Evolutionary conservation across 352 stramenopile genomes (phyloP), one percentile per base, ranked within the genome.

Genomic region (Ophiocytium majus): DNA sequence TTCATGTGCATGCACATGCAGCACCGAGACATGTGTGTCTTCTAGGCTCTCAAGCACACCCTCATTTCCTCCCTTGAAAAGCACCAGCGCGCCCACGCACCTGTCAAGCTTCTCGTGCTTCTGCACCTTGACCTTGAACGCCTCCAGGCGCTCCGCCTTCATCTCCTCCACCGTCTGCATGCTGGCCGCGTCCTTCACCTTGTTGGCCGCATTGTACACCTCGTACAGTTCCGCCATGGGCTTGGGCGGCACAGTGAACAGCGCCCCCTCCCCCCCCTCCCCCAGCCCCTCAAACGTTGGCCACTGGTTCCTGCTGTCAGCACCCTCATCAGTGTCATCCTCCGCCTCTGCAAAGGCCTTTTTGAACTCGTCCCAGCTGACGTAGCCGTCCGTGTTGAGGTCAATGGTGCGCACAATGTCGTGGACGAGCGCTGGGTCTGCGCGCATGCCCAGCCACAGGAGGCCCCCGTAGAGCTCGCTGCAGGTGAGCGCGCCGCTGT

Each of bases 321-420:
- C 92, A 80, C 85, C 85, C 14, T 88, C 79, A 50, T 90, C 89
- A 17, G 86, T 76, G 50, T 82, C 80, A 10, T 87, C 66, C 34
- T 49, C 79, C 81, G 84, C 76, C 89, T 93, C 93, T n/a, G 91
- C 90, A 81, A 97, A 92, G 49, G 93, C 94, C 71, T 88, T 63
- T 83, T 96, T 95, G 91, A 97, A 97, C 88, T 97, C 93, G n/a
- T 95, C 93, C 66, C 95, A 91, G 83, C 92, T 95, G 57, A 97
- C 94, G 76, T 92, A 93, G 75, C 93, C 93, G 89, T 97, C 94
- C 28, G 87, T 90, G 82, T 97, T 92, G 80, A 95, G 92, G 86
- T 97, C 94, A 10, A 97, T 49, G 80, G 95, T 92, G 76, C 91
- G 91, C 86, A 96, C 95, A 81, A 97, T 94, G 49, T 93, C 92